Percentiles rank a stretch among this genome's conserved stretches.
phyloP scores from a whole-genome alignment of 768 basidiomycete genomes.

The Tylopilus subfusipes region DNA sequence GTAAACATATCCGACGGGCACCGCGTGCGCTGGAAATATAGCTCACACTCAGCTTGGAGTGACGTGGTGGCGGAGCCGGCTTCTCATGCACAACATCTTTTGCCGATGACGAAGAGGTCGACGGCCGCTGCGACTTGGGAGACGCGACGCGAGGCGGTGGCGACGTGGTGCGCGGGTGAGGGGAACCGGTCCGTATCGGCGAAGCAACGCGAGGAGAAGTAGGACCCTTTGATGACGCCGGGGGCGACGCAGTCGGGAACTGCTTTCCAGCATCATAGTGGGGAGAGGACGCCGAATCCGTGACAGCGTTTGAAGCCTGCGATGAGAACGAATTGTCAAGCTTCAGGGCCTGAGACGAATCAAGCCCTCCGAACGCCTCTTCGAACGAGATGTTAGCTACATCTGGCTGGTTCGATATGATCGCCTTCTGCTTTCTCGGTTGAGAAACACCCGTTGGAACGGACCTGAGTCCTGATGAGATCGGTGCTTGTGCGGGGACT shows the following conservation, averaged over 20 bases:
- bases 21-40: background rate
- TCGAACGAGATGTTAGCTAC: slow-evolving; percentile 41
- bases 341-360: slow-evolving; percentile 37
- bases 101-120: slow-evolving; percentile 45
- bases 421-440: slow-evolving; percentile 22
- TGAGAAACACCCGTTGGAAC: slow-evolving; percentile 2
- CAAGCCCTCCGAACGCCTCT: slow-evolving; percentile 53
- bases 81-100: slow-evolving; percentile 55
- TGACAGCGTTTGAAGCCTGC: slow-evolving; percentile 32
- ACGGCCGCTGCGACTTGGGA: slow-evolving; percentile 53
- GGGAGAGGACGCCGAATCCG: slow-evolving; percentile 19
- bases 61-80: slow-evolving; percentile 49
- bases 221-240: slow-evolving; percentile 38
- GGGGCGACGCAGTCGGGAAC: slow-evolving; percentile 39
- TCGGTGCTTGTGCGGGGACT: slow-evolving; percentile 18
- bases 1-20: slow-evolving; percentile 2
- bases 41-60: slow-evolving; percentile 78
- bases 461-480: slow-evolving; percentile 30
- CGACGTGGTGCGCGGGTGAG: slow-evolving; percentile 41
- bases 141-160: slow-evolving; percentile 50
- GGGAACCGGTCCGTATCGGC: slow-evolving; percentile 36
- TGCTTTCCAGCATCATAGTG: slow-evolving; percentile 24
- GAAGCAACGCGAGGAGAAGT: slow-evolving; percentile 28
- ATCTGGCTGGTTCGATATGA: slow-evolving; percentile 6
- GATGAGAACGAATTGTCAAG: slow-evolving; percentile 39